Evolutionary conservation across 140 eudicot species (phyloP), one percentile per base, ranked within the genome.

Genomic region (Bidens hawaiensis): DNA sequence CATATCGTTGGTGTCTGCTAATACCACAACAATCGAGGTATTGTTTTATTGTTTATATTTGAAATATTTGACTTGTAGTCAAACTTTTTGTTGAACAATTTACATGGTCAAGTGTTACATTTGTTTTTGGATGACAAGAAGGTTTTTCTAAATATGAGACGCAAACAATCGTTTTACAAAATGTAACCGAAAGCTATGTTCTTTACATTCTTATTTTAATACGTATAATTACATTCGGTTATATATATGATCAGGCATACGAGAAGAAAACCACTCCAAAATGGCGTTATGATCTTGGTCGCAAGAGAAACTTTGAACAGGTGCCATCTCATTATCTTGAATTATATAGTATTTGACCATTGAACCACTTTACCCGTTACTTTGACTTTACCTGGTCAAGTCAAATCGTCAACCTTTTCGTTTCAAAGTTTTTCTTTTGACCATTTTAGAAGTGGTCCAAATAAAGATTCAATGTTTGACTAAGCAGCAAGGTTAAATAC

Each of bases 11-110:
- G 99, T 93, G 83, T 84, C 95, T 60, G 96, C 76, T 64, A 93
- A 93, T 75, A 88, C 89, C 60, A 88, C 96, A 15, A 93, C 99
- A 40, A 93, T 93, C 16, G 99, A 93, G 99, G 99, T 93, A 83
- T 73, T 45, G 1, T 26, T 16, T 73, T 62, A 6, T 73, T 62
- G 5, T 25, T 41, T 15, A 17, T 53, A n/a, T n/a, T 49, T 33
- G 61, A 22, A 49, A 46, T 24, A 18, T 18, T 27, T 64, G 50
- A 22, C 52, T 16, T n/a, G 23, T 52, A 10, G 71, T 10, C 14
- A 52, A 34, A 66, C n/a, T 10, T 45, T 52, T 23, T 24, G 6
- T 4, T 21, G 26, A 50, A 65, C 15, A 23, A 45, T 12, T 12
- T 13, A n/a, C 54, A 13, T 52, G 33, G 58, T 51, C 34, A 51